Base-by-base conservation (phyloP, 192 early-diverging fungal genomes). In the Endogone sp. region DNA sequence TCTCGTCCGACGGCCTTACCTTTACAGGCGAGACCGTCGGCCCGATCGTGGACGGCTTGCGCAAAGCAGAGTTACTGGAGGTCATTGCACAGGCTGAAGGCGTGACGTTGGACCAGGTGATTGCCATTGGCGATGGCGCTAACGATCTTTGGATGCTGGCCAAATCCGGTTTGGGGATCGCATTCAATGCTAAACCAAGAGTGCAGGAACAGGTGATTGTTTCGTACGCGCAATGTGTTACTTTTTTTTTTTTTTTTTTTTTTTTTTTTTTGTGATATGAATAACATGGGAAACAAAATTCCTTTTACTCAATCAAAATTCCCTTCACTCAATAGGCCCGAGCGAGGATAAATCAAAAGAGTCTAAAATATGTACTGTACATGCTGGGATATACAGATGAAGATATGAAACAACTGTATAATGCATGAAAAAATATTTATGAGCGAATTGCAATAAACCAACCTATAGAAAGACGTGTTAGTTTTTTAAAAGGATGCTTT, bases 41-140 rank as follows among this genome's bases (percentile, higher is more conserved):
- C 0, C 88, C 94, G 0, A 87, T 98, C 44, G 94, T 99, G 13
- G 93, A 96, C 71, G 97, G 94, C 30, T 75, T 87, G 37, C 79
- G 97, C 26, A 99, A 99, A 74, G 94, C 96, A 1, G 95, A 99
- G 81, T 75, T 99, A 58, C 81, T 99, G 62, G 91, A 94, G 66
- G 95, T 97, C 9, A 95, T 99, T 81, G 92, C 96, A 2, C 97
- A 99, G 75, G 90, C 94, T 2, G 95, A 96, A 75, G 85, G 85
- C 21, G 88, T 98, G 29, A 83, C 86, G 2, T n/a, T 11, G n/a
- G 92, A 97, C 63, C 96, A 99, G 79, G 93, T 99, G 23, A 92
- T 97, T 71, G 97, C 97, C 11, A 92, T 99, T 1, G 97, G 97
- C 29, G 97, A 99, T 76, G 97, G 97, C 28, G 97, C 97, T 26